Evolutionary conservation across 768 basidiomycete species (phyloP), one percentile per base, ranked within the genome.

Genomic region (Mycena capillaripes): DNA sequence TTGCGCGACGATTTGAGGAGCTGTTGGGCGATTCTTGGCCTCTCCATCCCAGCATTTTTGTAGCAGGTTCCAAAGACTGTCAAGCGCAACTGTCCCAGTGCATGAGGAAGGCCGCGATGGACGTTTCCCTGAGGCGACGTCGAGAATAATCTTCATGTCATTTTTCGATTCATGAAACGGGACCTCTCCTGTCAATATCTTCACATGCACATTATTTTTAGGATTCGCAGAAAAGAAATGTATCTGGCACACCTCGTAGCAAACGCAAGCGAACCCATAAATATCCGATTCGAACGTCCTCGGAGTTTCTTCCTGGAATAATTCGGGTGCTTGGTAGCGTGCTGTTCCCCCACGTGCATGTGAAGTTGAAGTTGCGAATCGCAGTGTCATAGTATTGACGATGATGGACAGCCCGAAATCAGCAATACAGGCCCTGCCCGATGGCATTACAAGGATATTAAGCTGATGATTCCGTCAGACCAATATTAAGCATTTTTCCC

Each of bases 331-430:
- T n/a, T n/a, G n/a, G n/a, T 46, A 46, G n/a, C 48, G 25, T 53
- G 78, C 71, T 81, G 84, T 83, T 1, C 84, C 84, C 11, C 76
- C 77, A 19, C 67, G 48, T 32, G 59, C 62, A 42, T 52, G 70
- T 8, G 75, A 61, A 40, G 75, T 79, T 30, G 73, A 73, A 23
- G 75, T 27, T 12, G 59, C 71, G 38, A 72, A 75, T 64, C 68
- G 74, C 8, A 78, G 57, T 2, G 76, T 72, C 34, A 69, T 65
- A 4, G 73, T 58, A 23, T 80, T 78, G 21, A 65, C 71, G 10
- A 81, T 75, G 19, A 76, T 78, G 1, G 83, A 80, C 14, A 60
- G 44, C 25, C 25, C 48, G n/a, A n/a, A n/a, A n/a, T n/a, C n/a
- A n/a, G n/a, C n/a, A n/a, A n/a, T n/a, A n/a, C n/a, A n/a, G n/a